phyloP scores from a whole-genome alignment of 2,329 filamentous ascomycete species.

The Didymella glomerata region DNA sequence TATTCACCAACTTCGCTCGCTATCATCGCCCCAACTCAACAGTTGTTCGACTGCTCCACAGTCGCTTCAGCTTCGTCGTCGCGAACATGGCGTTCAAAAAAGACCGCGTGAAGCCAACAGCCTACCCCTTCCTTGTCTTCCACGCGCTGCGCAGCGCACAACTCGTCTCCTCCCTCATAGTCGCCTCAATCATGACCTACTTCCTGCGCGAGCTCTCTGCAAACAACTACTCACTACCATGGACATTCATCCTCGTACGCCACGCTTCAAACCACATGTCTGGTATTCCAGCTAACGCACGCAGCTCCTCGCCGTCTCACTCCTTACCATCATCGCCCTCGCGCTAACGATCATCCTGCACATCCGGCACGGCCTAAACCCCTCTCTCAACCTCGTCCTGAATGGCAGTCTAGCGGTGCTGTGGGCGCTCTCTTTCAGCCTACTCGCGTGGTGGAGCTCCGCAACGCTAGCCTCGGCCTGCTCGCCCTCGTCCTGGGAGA shows the following conservation, averaged over 20 bases:
- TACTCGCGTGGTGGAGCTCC: slow-evolving; percentile 64
- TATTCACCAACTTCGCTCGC: background rate
- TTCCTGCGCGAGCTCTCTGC: slow-evolving; percentile 64
- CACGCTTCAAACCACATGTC: background rate
- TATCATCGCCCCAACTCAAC: background rate
- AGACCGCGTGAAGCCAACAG: slow-evolving; percentile 50
- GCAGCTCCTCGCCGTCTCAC: slow-evolving; percentile 61
- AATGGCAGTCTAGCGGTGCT: slow-evolving; percentile 60
- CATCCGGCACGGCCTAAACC: slow-evolving; percentile 61
- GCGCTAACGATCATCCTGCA: slow-evolving; percentile 61
- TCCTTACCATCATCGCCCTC: slow-evolving; percentile 61
- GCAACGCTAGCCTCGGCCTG: slow-evolving; percentile 63
- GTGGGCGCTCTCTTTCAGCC: slow-evolving; percentile 61
- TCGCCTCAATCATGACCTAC: slow-evolving; percentile 62
- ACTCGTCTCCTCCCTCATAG: slow-evolving; percentile 57
- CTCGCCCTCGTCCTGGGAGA: slow-evolving; percentile 61
- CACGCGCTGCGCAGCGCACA: slow-evolving; percentile 54
- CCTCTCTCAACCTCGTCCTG: slow-evolving; percentile 59
- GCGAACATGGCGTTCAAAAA: slow-evolving; percentile 27
- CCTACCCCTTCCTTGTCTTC: slow-evolving; percentile 56
- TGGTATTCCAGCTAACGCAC: slow-evolving; percentile 2
- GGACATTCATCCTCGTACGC: slow-evolving; percentile 66
- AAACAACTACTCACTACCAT: slow-evolving; percentile 63
- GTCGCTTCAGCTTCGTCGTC: too few species aligned
- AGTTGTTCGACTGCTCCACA: background rate